Evolutionary conservation across 345 rosid genomes (phyloP).

Genomic region (Gossypium anomalum): DNA sequence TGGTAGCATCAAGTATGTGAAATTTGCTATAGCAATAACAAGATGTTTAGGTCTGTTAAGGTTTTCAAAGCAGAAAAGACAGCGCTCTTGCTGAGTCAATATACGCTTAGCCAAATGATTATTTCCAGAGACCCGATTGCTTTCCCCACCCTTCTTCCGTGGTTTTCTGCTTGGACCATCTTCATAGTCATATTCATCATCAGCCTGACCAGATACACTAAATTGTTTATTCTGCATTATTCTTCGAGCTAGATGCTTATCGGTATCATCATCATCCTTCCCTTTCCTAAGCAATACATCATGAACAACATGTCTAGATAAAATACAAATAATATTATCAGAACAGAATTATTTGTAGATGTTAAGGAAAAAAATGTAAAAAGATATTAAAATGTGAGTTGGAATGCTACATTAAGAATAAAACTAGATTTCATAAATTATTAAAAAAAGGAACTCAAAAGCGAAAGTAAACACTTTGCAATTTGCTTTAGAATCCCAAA

Average conservation of each 20-base stretch:
- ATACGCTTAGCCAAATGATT: constrained; percentile 46
- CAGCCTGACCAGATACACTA: constrained; percentile 68
- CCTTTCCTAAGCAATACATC: constrained; percentile 38
- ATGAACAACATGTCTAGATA: constrained; percentile 37
- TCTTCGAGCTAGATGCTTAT: constrained; percentile 64
- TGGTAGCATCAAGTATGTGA: constrained; percentile 85
- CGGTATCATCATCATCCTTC: constrained; percentile 66
- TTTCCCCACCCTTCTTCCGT: constrained; percentile 36
- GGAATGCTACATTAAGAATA: neutral
- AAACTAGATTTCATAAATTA: neutral
- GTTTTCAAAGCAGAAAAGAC: constrained; percentile 88
- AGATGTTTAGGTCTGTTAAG: constrained; percentile 81
- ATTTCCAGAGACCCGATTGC: constrained; percentile 36
- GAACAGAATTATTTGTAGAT: neutral
- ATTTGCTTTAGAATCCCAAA: neutral
- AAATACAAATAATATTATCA: constrained; percentile 1
- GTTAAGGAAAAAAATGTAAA: neutral
- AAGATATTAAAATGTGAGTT: neutral
- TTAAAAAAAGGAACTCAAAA: neutral
- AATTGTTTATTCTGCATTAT: constrained; percentile 68
- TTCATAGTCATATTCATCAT: constrained; percentile 90
- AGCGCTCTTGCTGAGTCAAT: constrained; percentile 90
- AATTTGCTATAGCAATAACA: constrained; percentile 83
- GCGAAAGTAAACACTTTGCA: neutral
- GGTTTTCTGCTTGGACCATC: constrained; percentile 63